Evolutionary conservation across 345 rosid species (phyloP).

Genomic region (Gossypium bickii): DNA sequence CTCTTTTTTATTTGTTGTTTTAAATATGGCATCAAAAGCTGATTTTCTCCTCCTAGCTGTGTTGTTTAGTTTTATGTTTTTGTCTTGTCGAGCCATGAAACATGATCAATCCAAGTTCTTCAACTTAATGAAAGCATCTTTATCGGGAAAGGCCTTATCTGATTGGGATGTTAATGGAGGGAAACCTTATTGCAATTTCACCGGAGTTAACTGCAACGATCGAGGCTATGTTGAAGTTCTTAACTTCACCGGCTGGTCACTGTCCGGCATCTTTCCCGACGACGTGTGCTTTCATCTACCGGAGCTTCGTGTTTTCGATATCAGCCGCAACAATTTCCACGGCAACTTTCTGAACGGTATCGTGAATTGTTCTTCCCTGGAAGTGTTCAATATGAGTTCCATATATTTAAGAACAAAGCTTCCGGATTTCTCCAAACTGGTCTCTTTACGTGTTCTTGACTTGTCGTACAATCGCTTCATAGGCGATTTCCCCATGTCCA

Average conservation of each 20-base stretch:
- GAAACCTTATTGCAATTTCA: constrained; percentile 53
- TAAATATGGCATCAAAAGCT: constrained; percentile 33
- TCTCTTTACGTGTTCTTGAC: constrained; percentile 54
- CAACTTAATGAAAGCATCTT: constrained; percentile 48
- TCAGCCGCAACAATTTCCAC: constrained; percentile 47
- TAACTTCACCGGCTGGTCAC: constrained; percentile 52
- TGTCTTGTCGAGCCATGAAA: constrained; percentile 24
- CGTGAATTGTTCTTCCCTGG: constrained; percentile 64
- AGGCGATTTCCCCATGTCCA: constrained; percentile 60
- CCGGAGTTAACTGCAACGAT: constrained; percentile 60
- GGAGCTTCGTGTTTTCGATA: constrained; percentile 54
- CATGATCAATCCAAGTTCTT: constrained; percentile 55
- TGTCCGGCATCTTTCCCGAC: constrained; percentile 62
- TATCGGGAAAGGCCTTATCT: constrained; percentile 48
- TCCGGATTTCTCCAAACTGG: constrained; percentile 62
- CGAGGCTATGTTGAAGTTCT: constrained; percentile 52
- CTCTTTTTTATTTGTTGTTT: not conserved
- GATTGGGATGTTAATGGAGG: constrained; percentile 51
- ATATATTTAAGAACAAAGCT: constrained; percentile 40
- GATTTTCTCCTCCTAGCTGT: constrained; percentile 24
- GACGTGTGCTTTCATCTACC: constrained; percentile 71
- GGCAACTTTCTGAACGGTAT: constrained; percentile 51
- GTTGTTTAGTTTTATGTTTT: constrained; percentile 26
- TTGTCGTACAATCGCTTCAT: constrained; percentile 65
- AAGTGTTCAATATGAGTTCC: constrained; percentile 40